Evolutionary conservation across 768 basidiomycete species (phyloP).

Genomic region (Trametes meyenii): DNA sequence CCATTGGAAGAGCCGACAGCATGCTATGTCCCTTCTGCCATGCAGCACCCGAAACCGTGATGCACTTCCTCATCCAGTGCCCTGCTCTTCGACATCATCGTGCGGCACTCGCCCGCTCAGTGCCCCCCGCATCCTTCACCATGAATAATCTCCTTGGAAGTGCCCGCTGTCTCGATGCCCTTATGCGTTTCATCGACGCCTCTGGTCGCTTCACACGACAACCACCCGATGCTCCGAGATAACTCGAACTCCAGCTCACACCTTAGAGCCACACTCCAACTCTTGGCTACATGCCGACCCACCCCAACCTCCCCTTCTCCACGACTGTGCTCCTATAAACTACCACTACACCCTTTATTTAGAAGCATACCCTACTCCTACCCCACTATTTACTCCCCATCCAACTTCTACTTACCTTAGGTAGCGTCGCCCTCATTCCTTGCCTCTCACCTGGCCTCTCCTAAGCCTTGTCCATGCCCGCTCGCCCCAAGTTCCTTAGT

Average conservation of each 20-base stretch:
- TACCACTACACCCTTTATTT: too few species aligned
- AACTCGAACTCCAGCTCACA: too few species aligned
- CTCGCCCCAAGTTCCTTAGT: not conserved
- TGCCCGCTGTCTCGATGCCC: not conserved
- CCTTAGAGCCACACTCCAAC: too few species aligned
- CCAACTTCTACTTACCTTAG: not conserved
- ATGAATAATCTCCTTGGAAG: not conserved
- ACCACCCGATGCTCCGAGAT: too few species aligned
- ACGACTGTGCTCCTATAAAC: too few species aligned
- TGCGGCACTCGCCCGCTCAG: not conserved
- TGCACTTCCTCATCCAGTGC: slow-evolving; percentile 16
- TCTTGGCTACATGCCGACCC: too few species aligned
- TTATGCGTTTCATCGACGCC: not conserved
- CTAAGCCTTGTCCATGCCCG: not conserved
- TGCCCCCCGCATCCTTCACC: not conserved
- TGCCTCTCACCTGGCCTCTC: not conserved
- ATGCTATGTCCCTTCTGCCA: slow-evolving; percentile 15
- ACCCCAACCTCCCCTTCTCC: too few species aligned
- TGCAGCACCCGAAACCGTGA: slow-evolving; percentile 4
- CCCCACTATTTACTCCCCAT: not conserved
- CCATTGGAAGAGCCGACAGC: slow-evolving; percentile 5
- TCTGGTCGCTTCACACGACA: not conserved
- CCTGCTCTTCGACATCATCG: slow-evolving; percentile 1
- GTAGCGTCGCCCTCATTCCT: not conserved
- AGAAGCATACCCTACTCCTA: not conserved